Conservation (phyloP, 1,284 basidiomycete species). For the Vanrija humicola region DNA sequence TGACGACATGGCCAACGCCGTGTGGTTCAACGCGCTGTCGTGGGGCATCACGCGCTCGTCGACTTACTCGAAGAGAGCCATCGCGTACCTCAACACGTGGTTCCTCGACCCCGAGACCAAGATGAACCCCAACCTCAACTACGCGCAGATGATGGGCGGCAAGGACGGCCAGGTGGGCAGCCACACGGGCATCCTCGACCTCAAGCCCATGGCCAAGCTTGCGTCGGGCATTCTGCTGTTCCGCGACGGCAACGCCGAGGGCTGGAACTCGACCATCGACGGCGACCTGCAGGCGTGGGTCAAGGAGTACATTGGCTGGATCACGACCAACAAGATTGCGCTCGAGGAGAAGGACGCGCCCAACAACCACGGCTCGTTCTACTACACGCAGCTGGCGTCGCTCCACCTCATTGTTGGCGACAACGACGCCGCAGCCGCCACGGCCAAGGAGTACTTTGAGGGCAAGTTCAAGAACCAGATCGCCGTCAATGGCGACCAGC, state of each 20-base stretch:
- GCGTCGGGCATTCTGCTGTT: slow-evolving; percentile 21
- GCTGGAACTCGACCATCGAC: slow-evolving; percentile 20
- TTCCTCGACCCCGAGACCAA: slow-evolving; percentile 59
- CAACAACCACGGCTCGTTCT: slow-evolving; percentile 43
- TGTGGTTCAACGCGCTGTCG: slow-evolving; percentile 61
- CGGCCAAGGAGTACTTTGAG: slow-evolving; percentile 27
- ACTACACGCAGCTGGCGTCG: slow-evolving; percentile 34
- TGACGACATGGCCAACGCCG: slow-evolving; percentile 57
- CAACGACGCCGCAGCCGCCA: slow-evolving; percentile 16
- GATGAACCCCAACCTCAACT: slow-evolving; percentile 68
- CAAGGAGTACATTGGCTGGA: slow-evolving; percentile 20
- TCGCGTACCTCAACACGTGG: slow-evolving; percentile 19
- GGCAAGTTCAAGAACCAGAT: slow-evolving; percentile 30
- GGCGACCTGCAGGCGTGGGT: slow-evolving; percentile 17
- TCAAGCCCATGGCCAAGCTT: slow-evolving; percentile 26
- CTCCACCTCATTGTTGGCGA: slow-evolving; percentile 32
- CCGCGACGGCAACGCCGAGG: slow-evolving; percentile 15
- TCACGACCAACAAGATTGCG: slow-evolving; percentile 19
- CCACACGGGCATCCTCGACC: slow-evolving; percentile 29
- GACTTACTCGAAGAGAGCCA: slow-evolving; percentile 18
- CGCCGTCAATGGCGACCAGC: slow-evolving; percentile 31
- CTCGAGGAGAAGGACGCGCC: slow-evolving; percentile 23
- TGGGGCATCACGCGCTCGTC: slow-evolving; percentile 54
- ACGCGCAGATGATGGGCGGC: slow-evolving; percentile 62
- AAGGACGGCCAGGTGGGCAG: slow-evolving; percentile 41